Conservation (phyloP, 1,284 basidiomycete species). For the Filobasidium uniguttulatum region DNA sequence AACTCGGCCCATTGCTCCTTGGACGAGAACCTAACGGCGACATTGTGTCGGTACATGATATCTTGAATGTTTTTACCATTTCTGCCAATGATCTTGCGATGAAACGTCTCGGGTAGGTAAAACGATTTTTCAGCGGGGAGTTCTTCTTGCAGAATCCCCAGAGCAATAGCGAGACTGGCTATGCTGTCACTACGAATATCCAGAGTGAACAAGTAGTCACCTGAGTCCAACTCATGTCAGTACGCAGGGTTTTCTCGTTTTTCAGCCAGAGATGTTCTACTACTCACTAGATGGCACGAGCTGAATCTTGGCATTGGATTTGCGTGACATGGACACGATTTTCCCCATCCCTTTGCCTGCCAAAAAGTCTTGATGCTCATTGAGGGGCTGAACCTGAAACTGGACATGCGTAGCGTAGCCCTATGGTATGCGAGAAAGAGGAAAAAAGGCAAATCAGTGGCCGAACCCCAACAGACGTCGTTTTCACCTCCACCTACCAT, state of each 20-base stretch:
- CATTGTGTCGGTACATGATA: conserved; percentile 99
- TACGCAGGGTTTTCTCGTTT: not conserved
- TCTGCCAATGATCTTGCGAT: conserved; percentile 98
- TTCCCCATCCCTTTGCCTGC: conserved; percentile 97
- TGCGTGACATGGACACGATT: conserved; percentile 68
- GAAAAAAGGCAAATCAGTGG: conserved; percentile 56
- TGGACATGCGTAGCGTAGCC: conserved; percentile 49
- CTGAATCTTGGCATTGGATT: conserved; percentile 1
- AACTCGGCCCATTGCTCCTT: conserved; percentile 91
- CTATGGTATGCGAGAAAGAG: not conserved
- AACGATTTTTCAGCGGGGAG: conserved; percentile 97
- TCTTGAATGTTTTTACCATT: conserved; percentile 96
- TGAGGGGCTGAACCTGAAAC: conserved; percentile 95
- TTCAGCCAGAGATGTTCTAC: no score
- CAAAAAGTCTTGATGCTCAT: conserved; percentile 97
- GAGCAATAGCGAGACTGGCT: conserved; percentile 39
- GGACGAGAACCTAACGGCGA: conserved; percentile 99
- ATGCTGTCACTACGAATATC: conserved; percentile 1
- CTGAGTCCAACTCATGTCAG: not conserved
- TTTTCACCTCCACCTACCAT: not conserved
- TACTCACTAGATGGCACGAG: not conserved
- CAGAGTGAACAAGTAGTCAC: not conserved
- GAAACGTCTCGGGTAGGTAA: conserved; percentile 95
- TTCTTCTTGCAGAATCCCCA: conserved; percentile 86
- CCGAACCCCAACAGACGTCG: conserved; percentile 34